These are phyloP conservation scores for Calocera viscosa DNA, from an alignment of 768 basidiomycete genomes.

Conservation along the genomic window DNA sequence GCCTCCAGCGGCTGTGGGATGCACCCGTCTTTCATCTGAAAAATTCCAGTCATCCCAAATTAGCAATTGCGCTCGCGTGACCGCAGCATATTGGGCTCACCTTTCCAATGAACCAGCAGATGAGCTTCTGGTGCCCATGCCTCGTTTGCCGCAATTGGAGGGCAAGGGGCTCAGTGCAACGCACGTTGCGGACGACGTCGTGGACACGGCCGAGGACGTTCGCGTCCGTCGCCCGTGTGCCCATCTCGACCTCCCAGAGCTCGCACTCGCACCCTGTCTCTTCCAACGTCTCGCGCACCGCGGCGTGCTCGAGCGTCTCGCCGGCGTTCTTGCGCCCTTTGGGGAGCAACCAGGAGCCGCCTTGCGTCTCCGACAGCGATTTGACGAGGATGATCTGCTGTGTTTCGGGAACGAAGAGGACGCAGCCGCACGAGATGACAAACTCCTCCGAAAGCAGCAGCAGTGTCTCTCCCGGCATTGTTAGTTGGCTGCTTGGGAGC, in stretches of 20 bases:
- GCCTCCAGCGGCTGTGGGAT: not conserved
- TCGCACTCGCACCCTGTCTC: conserved; percentile 50
- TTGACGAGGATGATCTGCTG: not conserved
- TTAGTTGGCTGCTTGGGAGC: not conserved
- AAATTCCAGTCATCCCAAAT: not conserved
- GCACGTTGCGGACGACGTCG: conserved; percentile 20
- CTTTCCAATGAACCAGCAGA: conserved; percentile 41
- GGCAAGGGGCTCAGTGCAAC: conserved; percentile 29
- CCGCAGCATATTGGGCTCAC: not conserved
- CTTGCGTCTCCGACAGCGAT: not conserved
- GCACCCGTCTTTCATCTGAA: not conserved
- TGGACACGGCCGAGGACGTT: conserved; percentile 21
- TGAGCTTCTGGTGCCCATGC: conserved; percentile 32
- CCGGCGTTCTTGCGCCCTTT: conserved; percentile 51
- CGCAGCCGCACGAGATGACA: conserved; percentile 7
- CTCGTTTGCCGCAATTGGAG: conserved; percentile 25
- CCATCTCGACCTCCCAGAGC: conserved; percentile 38
- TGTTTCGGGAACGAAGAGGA: not conserved
- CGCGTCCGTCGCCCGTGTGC: conserved; percentile 43
- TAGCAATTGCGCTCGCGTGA: not conserved
- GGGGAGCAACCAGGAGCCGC: conserved; percentile 38
- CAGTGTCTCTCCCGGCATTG: not conserved
- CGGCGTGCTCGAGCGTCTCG: conserved; percentile 40
- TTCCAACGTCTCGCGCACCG: conserved; percentile 51
- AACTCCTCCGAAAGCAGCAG: not conserved